Percentiles rank a stretch among this genome's conserved stretches.
phyloP scores from a whole-genome alignment of 805 yeast species.

The Torulaspora indica region DNA sequence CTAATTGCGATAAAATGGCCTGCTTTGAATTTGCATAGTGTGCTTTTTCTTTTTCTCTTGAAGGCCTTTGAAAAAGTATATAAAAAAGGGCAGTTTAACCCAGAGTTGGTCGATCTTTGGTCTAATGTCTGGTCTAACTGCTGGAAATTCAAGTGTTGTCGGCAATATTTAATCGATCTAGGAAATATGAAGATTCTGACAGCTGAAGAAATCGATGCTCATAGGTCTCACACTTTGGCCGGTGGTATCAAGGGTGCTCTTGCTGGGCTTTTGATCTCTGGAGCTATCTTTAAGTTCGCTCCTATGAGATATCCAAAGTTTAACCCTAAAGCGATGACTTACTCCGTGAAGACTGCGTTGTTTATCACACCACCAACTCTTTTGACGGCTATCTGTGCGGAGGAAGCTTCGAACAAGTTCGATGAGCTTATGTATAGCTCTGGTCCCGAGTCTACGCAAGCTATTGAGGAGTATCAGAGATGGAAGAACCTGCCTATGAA shows the following conservation, averaged over 20 bases:
- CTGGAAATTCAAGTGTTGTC: background rate
- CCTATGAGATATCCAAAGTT: slow-evolving; percentile 45
- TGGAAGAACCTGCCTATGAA: slow-evolving; percentile 48
- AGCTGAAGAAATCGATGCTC: slow-evolving; percentile 63
- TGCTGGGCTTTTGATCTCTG: slow-evolving; percentile 54
- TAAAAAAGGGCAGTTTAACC: slow-evolving; percentile 5
- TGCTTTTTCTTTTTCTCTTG: slow-evolving; percentile 5
- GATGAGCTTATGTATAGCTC: slow-evolving; percentile 58
- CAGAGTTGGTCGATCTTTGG: background rate
- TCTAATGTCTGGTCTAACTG: background rate
- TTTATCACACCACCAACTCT: slow-evolving; percentile 65
- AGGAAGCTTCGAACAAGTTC: slow-evolving; percentile 61
- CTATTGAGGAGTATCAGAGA: slow-evolving; percentile 44
- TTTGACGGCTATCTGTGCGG: slow-evolving; percentile 60
- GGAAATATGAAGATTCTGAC: slow-evolving; percentile 59
- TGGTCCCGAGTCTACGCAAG: slow-evolving; percentile 37
- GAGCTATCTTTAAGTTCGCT: slow-evolving; percentile 49
- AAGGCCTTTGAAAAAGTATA: slow-evolving; percentile 4
- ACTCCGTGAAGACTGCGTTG: slow-evolving; percentile 58
- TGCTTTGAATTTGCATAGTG: background rate
- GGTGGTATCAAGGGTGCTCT: slow-evolving; percentile 62
- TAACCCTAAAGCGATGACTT: slow-evolving; percentile 42
- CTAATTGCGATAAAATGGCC: slow-evolving; percentile 3
- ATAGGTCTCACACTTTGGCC: slow-evolving; percentile 49
- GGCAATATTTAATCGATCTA: background rate